Evolutionary conservation across 2,329 filamentous ascomycete species (phyloP).

Genomic region (Colletotrichum abscissum): DNA sequence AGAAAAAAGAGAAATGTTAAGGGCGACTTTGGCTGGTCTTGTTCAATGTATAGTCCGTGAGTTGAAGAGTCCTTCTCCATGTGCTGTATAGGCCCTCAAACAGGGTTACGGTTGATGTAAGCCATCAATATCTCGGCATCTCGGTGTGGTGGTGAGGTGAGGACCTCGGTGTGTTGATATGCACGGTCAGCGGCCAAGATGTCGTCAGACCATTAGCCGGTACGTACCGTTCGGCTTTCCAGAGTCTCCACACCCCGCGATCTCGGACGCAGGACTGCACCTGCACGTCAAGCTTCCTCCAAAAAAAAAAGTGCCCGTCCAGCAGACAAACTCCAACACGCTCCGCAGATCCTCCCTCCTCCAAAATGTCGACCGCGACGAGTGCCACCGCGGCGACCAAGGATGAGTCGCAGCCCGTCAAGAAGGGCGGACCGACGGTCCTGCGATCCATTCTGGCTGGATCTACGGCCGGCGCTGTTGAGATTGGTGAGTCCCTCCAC

Average conservation of each 20-base stretch:
- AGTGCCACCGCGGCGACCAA: conserved; percentile 38
- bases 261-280: conserved; percentile 24
- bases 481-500: conserved; percentile 76
- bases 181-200: background rate
- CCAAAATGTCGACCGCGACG: conserved; percentile 29
- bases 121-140: background rate
- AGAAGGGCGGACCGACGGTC: conserved; percentile 73
- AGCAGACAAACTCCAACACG: conserved; percentile 8
- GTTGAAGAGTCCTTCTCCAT: too few species aligned
- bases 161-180: background rate
- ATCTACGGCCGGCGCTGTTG: conserved; percentile 91
- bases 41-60: too few species aligned
- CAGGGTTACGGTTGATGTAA: background rate
- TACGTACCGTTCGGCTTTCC: conserved; percentile 3
- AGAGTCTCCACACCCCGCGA: conserved; percentile 33
- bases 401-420: conserved; percentile 44
- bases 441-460: conserved; percentile 92
- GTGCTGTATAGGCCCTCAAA: too few species aligned
- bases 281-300: conserved; percentile 19
- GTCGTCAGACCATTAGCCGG: conserved; percentile 12
- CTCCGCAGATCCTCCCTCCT: conserved; percentile 8
- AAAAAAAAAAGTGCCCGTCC: conserved; percentile 6
- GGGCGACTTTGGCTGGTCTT: too few species aligned
- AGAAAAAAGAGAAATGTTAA: too few species aligned
- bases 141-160: conserved; percentile 4